phyloP scores from a whole-genome alignment of 176 grass and related monocot genomes.

The Oryza australiensis region DNA sequence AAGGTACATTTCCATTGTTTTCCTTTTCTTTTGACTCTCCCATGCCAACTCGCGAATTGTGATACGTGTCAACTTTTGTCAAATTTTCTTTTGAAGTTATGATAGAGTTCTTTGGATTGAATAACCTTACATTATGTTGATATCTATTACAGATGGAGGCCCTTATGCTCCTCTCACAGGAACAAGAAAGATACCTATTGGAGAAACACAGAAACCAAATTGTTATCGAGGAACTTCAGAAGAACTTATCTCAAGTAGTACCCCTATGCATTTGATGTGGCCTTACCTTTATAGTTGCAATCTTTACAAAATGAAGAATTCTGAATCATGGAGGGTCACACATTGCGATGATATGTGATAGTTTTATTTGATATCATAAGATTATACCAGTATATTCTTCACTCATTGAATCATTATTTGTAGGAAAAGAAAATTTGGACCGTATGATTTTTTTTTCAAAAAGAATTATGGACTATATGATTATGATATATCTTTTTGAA shows the following conservation, averaged over 20 bases:
- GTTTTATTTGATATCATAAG: not conserved
- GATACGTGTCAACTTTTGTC: not conserved
- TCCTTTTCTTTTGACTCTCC: not conserved
- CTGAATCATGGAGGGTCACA: not conserved
- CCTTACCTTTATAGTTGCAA: conserved; percentile 14
- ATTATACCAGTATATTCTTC: not conserved
- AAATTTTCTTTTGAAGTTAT: conserved; percentile 19
- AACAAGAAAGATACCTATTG: conserved; percentile 91
- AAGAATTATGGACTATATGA: not conserved
- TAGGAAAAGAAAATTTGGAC: conserved; percentile 16
- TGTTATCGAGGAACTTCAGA: conserved; percentile 76
- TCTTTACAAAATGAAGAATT: not conserved
- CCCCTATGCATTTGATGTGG: conserved; percentile 8
- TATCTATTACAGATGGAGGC: conserved; percentile 62
- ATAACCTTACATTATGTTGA: conserved; percentile 28
- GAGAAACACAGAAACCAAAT: conserved; percentile 74
- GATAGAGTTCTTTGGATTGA: conserved; percentile 2
- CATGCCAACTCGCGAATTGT: not conserved
- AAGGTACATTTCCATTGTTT: conserved; percentile 53
- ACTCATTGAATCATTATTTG: not conserved
- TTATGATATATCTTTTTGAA: not conserved
- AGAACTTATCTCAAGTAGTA: conserved; percentile 87
- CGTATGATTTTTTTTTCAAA: not conserved
- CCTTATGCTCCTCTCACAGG: conserved; percentile 92
- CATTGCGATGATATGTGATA: not conserved